These are phyloP conservation scores for Aspergillus spinulosporus DNA, from an alignment of 2,329 filamentous ascomycete species.

Conservation along the genomic window DNA sequence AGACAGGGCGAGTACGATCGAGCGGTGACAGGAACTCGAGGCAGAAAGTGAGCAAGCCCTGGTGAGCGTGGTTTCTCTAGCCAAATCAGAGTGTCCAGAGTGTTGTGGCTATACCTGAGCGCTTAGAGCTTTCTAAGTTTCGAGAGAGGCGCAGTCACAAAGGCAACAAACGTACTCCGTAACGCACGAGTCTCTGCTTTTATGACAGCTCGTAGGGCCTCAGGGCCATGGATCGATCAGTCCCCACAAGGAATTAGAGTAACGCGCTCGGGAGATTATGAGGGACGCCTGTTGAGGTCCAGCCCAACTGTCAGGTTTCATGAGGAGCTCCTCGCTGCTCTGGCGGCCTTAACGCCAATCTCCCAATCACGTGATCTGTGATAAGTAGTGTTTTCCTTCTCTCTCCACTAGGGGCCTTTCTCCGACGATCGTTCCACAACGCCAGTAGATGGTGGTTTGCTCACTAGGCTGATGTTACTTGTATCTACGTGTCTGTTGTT, in stretches of 20 bases:
- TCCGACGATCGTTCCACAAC: background rate
- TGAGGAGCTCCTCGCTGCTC: conserved; percentile 21
- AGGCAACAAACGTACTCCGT: conserved; percentile 3
- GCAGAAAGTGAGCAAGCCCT: background rate
- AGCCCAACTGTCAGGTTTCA: conserved; percentile 19
- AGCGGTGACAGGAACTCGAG: background rate
- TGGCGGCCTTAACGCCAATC: conserved; percentile 21
- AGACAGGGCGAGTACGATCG: background rate
- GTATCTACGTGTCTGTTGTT: too few relatives aligned
- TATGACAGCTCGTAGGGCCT: conserved; percentile 11
- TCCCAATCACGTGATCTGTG: conserved; percentile 22
- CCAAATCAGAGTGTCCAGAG: background rate
- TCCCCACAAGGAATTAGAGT: conserved; percentile 4
- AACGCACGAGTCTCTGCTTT: conserved; percentile 3
- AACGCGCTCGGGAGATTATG: conserved; percentile 4
- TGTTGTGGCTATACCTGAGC: conserved; percentile 2
- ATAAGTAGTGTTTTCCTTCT: conserved; percentile 7
- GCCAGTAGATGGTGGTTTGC: too few relatives aligned
- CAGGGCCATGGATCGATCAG: conserved; percentile 4
- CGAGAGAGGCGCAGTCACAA: background rate
- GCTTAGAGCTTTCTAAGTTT: background rate
- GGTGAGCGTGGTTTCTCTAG: background rate
- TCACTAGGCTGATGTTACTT: too few relatives aligned
- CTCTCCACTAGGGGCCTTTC: conserved; percentile 1
- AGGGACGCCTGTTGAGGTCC: conserved; percentile 15